A percentile compares a stretch with the other conserved stretches of the same genome.
Conservation (phyloP, 2,329 filamentous ascomycete species). For the Didymella exigua region DNA sequence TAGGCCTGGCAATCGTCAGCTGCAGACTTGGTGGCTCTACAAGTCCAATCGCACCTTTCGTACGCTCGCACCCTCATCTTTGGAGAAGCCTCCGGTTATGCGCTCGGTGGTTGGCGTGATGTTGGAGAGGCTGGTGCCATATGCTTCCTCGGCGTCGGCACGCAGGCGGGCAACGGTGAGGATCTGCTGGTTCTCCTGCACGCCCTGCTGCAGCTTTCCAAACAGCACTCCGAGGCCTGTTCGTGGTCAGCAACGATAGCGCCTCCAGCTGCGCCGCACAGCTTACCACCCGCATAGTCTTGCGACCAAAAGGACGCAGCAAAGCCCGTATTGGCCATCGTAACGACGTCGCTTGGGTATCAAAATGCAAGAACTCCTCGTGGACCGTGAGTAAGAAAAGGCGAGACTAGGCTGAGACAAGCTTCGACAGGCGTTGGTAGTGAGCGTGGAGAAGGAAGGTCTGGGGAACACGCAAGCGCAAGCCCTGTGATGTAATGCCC, state of each 20-base stretch:
- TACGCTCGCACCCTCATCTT: conserved; percentile 94
- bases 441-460: conserved; percentile 27
- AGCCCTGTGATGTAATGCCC: conserved; percentile 13
- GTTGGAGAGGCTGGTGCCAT: conserved; percentile 78
- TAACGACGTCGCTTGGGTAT: conserved; percentile 28
- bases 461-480: conserved; percentile 21
- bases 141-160: conserved; percentile 91
- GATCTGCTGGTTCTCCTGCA: conserved; percentile 92
- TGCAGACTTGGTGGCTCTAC: background rate
- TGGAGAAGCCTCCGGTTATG: conserved; percentile 79
- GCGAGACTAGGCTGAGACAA: conserved; percentile 15
- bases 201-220: conserved; percentile 93
- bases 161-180: conserved; percentile 90
- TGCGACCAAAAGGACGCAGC: conserved; percentile 96
- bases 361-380: conserved; percentile 25
- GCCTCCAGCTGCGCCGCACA: conserved; percentile 50
- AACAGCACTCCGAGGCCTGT: conserved; percentile 86
- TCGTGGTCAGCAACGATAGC: conserved; percentile 29
- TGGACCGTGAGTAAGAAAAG: conserved; percentile 17
- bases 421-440: conserved; percentile 24
- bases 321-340: conserved; percentile 62
- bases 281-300: conserved; percentile 91
- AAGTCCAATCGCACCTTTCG: conserved; percentile 72
- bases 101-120: conserved; percentile 84
- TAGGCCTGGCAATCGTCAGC: conserved; percentile 71